A percentile compares a stretch with the other conserved stretches of the same genome.
Evolutionary conservation across 1,139 yeast species (phyloP).

Genomic region (Debaryomyces udenii): DNA sequence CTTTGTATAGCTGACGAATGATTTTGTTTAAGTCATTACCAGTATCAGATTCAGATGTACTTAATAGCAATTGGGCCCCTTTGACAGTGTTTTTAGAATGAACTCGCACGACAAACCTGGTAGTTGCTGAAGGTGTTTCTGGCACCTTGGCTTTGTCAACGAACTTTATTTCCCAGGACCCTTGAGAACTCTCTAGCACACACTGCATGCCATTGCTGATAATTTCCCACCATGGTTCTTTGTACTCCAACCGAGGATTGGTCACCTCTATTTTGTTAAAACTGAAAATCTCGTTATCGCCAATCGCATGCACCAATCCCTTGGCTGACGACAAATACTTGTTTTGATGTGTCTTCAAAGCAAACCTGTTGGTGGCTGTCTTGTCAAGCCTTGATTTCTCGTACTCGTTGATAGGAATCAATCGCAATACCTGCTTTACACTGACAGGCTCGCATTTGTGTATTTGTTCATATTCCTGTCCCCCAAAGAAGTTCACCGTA

Average conservation of each 20-base stretch:
- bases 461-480: constrained; percentile 1
- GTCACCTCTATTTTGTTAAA: constrained; percentile 1
- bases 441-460: constrained; percentile 14
- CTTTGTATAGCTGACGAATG: constrained; percentile 14
- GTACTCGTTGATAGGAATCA: constrained; percentile 11
- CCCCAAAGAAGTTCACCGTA: constrained; percentile 11
- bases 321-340: constrained; percentile 10
- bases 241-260: not conserved
- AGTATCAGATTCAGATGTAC: constrained; percentile 5
- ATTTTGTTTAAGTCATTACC: constrained; percentile 8
- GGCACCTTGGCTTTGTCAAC: not conserved
- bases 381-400: constrained; percentile 9
- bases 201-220: not conserved
- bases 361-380: constrained; percentile 8
- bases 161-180: not conserved
- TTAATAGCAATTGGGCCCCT: constrained; percentile 8
- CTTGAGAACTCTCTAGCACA: constrained; percentile 1
- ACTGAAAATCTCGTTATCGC: constrained; percentile 11
- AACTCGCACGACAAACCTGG: constrained; percentile 12
- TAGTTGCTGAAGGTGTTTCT: not conserved
- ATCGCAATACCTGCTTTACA: constrained; percentile 13
- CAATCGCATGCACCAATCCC: constrained; percentile 10
- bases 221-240: constrained; percentile 10
- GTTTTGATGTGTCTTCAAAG: constrained; percentile 9
- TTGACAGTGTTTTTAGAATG: constrained; percentile 12